A percentile compares a stretch with the other conserved stretches of the same genome.
phyloP scores from a whole-genome alignment of 352 stramenopile genomes.

The Thraustochytrium striatum region DNA sequence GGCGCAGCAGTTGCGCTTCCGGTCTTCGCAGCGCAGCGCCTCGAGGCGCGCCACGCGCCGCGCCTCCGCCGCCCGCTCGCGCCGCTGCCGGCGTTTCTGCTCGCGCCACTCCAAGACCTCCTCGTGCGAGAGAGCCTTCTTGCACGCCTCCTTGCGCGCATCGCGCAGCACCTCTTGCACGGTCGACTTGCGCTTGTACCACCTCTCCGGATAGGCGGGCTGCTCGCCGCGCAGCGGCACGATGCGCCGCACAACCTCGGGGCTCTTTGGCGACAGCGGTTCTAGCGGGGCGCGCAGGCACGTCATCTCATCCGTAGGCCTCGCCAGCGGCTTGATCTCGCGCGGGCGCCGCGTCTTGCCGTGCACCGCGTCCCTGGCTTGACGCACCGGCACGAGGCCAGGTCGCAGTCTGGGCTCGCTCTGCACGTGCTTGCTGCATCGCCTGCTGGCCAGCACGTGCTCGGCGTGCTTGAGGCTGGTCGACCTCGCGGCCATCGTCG shows the following conservation, averaged over 20 bases:
- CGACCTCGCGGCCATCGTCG: no score
- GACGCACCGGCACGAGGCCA: no score
- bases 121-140: not conserved
- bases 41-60: not conserved
- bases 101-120: not conserved
- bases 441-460: no score
- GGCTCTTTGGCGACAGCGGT: conserved; percentile 14
- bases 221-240: not conserved
- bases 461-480: no score
- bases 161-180: not conserved
- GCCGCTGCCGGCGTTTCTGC: not conserved
- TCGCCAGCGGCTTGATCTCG: not conserved
- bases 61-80: not conserved
- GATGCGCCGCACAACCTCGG: not conserved
- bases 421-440: no score
- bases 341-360: no score
- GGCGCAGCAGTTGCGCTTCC: not conserved
- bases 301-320: conserved; percentile 11
- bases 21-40: not conserved
- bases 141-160: conserved; percentile 6
- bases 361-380: no score
- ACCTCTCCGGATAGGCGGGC: not conserved
- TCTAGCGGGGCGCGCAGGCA: conserved; percentile 28
- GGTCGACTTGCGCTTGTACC: not conserved
- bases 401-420: no score